Conservation (phyloP, 2,329 filamentous ascomycete species). For the Stagonosporopsis vannaccii region DNA sequence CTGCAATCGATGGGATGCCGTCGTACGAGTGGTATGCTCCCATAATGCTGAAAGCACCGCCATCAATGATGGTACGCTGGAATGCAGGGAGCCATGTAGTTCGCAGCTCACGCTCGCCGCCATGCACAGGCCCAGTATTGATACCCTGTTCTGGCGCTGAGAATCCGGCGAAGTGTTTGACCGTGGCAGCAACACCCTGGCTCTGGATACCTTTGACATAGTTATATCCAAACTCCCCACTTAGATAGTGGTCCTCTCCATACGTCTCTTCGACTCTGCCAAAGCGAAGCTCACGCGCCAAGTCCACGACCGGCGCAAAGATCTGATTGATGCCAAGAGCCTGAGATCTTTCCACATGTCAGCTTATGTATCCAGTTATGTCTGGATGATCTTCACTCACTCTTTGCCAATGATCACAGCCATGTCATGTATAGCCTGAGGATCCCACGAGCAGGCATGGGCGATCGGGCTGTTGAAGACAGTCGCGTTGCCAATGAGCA, state of each 20-base stretch:
- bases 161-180: constrained; percentile 79
- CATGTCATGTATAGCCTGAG: constrained; percentile 70
- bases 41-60: constrained; percentile 73
- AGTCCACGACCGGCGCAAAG: constrained; percentile 74
- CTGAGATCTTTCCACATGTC: constrained; percentile 48
- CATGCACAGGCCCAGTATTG: constrained; percentile 69
- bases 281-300: constrained; percentile 74
- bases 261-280: constrained; percentile 78
- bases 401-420: constrained; percentile 70
- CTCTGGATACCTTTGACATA: constrained; percentile 69
- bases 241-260: constrained; percentile 72
- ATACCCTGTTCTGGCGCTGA: constrained; percentile 74
- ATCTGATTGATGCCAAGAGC: constrained; percentile 76
- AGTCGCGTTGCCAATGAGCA: constrained; percentile 74
- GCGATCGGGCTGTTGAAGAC: constrained; percentile 82
- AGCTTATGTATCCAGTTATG: not conserved
- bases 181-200: constrained; percentile 71
- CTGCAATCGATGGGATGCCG: constrained; percentile 71
- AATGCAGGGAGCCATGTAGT: constrained; percentile 66
- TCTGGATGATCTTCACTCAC: not conserved
- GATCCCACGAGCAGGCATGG: constrained; percentile 75
- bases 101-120: constrained; percentile 62
- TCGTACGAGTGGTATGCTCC: constrained; percentile 78
- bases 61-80: constrained; percentile 75
- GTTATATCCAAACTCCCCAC: constrained; percentile 71